Evolutionary conservation across 129 eudicot species (phyloP).

Genomic region (Escallonia rubra): DNA sequence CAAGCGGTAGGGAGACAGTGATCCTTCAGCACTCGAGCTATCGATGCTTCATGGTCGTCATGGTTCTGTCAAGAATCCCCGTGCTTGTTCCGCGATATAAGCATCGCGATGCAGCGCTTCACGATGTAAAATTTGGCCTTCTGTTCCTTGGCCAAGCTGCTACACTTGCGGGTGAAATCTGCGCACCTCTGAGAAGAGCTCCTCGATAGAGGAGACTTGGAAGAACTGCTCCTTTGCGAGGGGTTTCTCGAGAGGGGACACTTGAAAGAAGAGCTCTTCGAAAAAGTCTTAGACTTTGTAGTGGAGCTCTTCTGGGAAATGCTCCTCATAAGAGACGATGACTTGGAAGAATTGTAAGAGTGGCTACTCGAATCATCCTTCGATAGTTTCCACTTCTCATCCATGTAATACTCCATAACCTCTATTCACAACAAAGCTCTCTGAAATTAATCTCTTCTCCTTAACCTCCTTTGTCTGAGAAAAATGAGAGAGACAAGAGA

Average conservation of each 20-base stretch:
- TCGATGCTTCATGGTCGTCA: background rate
- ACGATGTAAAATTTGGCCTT: constrained; percentile 83
- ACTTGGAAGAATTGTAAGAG: constrained; percentile 21
- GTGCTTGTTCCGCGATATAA: constrained; percentile 71
- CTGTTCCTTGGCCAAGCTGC: constrained; percentile 80
- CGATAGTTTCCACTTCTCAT: constrained; percentile 65
- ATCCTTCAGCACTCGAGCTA: background rate
- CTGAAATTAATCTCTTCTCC: constrained; percentile 1
- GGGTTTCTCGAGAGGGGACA: constrained; percentile 50
- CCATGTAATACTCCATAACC: constrained; percentile 48
- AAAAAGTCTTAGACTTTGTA: constrained; percentile 43
- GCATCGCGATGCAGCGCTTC: constrained; percentile 80
- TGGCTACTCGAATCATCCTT: constrained; percentile 44
- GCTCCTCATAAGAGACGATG: constrained; percentile 53
- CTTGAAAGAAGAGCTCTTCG: constrained; percentile 42
- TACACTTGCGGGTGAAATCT: constrained; percentile 63
- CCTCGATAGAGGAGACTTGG: constrained; percentile 45
- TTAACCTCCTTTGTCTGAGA: constrained; percentile 1
- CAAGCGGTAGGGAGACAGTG: constrained; percentile 1
- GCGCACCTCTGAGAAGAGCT: constrained; percentile 69
- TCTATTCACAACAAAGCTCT: no score
- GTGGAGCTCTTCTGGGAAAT: constrained; percentile 48
- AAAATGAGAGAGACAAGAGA: constrained; percentile 12
- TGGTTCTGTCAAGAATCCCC: constrained; percentile 55
- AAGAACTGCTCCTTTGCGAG: constrained; percentile 41